Conservation (phyloP, 1,139 yeast species). For the Geotrichum histeridarum region DNA sequence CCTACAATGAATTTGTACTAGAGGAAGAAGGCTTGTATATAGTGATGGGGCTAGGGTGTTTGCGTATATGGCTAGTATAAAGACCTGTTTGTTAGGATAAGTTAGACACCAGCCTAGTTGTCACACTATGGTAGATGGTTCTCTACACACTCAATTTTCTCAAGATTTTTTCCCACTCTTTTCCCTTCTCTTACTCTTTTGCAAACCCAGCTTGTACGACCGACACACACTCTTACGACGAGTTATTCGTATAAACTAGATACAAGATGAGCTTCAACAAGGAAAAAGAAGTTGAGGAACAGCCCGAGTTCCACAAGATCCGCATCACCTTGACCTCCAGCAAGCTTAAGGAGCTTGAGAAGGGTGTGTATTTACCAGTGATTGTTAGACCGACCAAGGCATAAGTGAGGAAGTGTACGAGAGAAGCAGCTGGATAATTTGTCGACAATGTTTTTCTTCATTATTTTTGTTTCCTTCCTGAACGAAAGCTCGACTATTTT, state of each 20-base stretch:
- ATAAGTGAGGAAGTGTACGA: neutral
- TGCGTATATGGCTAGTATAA: no score
- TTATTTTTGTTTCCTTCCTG: no score
- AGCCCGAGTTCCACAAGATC: constrained; percentile 89
- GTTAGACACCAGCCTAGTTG: no score
- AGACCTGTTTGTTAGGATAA: no score
- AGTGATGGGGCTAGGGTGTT: no score
- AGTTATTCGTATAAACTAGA: neutral
- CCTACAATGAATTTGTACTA: no score
- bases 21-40: no score
- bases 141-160: neutral
- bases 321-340: constrained; percentile 99
- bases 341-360: constrained; percentile 97
- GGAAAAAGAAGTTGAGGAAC: constrained; percentile 74
- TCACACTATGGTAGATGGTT: neutral
- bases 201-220: constrained; percentile 12
- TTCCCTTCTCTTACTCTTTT: constrained; percentile 25
- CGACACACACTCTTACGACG: neutral
- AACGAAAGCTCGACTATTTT: no score
- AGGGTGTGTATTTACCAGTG: constrained; percentile 47
- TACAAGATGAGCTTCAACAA: constrained; percentile 38
- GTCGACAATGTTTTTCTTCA: no score
- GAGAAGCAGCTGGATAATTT: neutral
- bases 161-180: constrained; percentile 21
- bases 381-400: no score